These are phyloP conservation scores for Samsoniella hepiali DNA, from an alignment of 2,329 filamentous ascomycete species.

Conservation along the genomic window DNA sequence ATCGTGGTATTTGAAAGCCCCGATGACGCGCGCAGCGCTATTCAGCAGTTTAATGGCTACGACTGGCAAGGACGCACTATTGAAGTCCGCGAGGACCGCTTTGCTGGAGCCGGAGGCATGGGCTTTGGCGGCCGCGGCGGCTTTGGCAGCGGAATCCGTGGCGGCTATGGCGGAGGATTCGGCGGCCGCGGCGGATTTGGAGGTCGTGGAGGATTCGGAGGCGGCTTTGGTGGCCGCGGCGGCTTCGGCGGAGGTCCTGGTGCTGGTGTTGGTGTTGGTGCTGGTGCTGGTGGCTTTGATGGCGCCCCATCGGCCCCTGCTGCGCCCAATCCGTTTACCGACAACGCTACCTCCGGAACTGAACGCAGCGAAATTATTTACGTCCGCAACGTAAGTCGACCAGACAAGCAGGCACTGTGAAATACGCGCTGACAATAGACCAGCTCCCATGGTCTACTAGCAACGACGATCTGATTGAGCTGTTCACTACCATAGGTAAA, in stretches of 20 bases:
- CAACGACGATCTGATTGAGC: conserved; percentile 93
- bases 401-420: neutral
- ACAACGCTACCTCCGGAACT: conserved; percentile 81
- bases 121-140: conserved; percentile 56
- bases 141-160: conserved; percentile 56
- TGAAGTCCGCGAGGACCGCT: conserved; percentile 95
- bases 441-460: conserved; percentile 98
- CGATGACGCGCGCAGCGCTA: conserved; percentile 92
- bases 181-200: conserved; percentile 49
- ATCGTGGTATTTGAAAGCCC: conserved; percentile 95
- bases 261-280: conserved; percentile 34
- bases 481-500: conserved; percentile 97
- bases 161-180: conserved; percentile 56
- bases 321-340: conserved; percentile 87
- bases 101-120: conserved; percentile 63
- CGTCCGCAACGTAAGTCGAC: conserved; percentile 82
- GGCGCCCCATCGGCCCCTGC: conserved; percentile 45
- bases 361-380: conserved; percentile 85
- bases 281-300: conserved; percentile 42
- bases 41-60: conserved; percentile 96
- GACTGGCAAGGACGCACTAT: conserved; percentile 94
- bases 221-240: conserved; percentile 51
- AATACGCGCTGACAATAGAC: neutral
- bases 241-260: conserved; percentile 42
- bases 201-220: conserved; percentile 48